Evolutionary conservation across 75 land plant species (phyloP), one percentile per base, ranked within the genome.

Genomic region (Selaginella tamariscina): DNA sequence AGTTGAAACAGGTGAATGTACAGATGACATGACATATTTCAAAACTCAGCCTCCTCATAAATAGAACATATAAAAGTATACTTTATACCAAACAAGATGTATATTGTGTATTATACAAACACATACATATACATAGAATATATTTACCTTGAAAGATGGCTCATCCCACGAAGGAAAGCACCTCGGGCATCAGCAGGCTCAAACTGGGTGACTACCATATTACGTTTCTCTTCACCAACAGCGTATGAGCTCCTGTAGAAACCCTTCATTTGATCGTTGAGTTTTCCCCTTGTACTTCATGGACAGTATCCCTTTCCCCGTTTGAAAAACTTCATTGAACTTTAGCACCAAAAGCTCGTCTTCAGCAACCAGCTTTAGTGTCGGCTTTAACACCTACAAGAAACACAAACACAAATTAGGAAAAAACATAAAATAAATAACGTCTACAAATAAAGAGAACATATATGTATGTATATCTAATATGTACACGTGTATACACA

Each of bases 91-190:
- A n/a, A n/a, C n/a, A n/a, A n/a, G n/a, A n/a, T n/a, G n/a, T n/a
- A n/a, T n/a, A n/a, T n/a, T n/a, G n/a, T n/a, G n/a, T n/a, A n/a
- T n/a, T n/a, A n/a, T n/a, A n/a, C n/a, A n/a, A n/a, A 5, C 5
- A 39, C 5, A 39, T 5, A 39, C 49, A 39, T 39, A 39, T 5
- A 15, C 49, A 39, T 1, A 56, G 33, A 22, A 72, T 9, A 13
- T 24, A 5, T n/a, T 27, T 89, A 95, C 98, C 89, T 93, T 65
- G 70, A 71, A 70, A 90, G 77, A 72, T 95, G 98, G 65, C 89
- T 95, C 75, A 89, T 95, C 98, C 98, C 89, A 64, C 95, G 89
- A 20, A 95, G 98, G 66, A 93, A 93, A 70, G 95, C 89, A 8
- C 96, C 77, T 24, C 98, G 77, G n/a, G 98, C 96, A 86, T 93